Conservation (phyloP, 257 asterid species). For the Ophiorrhiza pumila region DNA sequence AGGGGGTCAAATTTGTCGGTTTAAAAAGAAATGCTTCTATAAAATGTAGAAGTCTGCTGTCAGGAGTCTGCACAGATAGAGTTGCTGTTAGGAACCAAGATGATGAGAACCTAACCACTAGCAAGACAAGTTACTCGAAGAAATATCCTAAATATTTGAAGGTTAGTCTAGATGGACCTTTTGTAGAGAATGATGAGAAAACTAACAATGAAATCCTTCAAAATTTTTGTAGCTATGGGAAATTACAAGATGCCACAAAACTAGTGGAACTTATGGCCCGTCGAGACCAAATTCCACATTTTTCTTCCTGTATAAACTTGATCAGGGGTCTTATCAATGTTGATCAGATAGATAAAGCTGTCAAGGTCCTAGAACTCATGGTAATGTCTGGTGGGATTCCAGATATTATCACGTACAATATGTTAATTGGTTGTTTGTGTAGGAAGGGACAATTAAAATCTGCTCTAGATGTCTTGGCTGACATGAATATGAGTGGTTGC, state of each 20-base stretch:
- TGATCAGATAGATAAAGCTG: constrained; percentile 53
- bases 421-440: constrained; percentile 78
- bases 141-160: constrained; percentile 32
- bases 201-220: constrained; percentile 68
- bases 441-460: constrained; percentile 44
- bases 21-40: constrained; percentile 27
- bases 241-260: constrained; percentile 55
- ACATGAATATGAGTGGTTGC: constrained; percentile 88
- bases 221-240: constrained; percentile 59
- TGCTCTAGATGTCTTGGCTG: constrained; percentile 59
- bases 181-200: constrained; percentile 53
- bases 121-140: constrained; percentile 25
- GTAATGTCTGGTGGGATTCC: constrained; percentile 89
- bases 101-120: constrained; percentile 26
- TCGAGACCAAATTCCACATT: constrained; percentile 73
- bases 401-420: constrained; percentile 82
- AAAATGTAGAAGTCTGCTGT: constrained; percentile 37
- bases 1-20: constrained; percentile 25
- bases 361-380: constrained; percentile 58
- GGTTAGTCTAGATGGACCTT: constrained; percentile 38
- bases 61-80: constrained; percentile 38
- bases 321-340: constrained; percentile 69
- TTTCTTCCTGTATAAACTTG: constrained; percentile 60
- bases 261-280: constrained; percentile 72
- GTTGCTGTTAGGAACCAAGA: constrained; percentile 26